Conservation (phyloP, 2,329 filamentous ascomycete genomes). For the Penicillium sp. region DNA sequence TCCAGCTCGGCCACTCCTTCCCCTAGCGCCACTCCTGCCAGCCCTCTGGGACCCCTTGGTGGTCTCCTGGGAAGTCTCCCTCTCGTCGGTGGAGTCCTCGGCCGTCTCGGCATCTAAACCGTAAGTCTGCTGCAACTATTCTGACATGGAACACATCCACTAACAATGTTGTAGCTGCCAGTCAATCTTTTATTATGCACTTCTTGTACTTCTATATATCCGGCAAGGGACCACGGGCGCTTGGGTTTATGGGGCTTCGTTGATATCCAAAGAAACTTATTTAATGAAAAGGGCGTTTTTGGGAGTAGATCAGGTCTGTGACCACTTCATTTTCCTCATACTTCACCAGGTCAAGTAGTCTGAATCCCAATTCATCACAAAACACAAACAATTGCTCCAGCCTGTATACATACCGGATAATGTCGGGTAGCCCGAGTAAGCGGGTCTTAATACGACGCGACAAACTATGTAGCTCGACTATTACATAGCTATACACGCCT, state of each 20-base stretch:
- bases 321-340: constrained; percentile 3
- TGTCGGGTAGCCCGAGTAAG: too few relatives aligned
- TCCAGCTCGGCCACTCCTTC: constrained; percentile 16
- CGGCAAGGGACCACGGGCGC: constrained; percentile 4
- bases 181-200: neutral
- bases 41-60: constrained; percentile 1
- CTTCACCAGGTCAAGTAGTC: constrained; percentile 4
- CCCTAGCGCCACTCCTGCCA: constrained; percentile 8
- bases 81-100: constrained; percentile 6
- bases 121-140: neutral
- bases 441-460: too few relatives aligned
- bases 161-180: neutral
- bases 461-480: too few relatives aligned
- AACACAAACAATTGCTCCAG: neutral
- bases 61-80: constrained; percentile 3
- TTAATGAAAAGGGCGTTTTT: constrained; percentile 15
- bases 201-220: constrained; percentile 14
- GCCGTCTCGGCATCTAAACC: constrained; percentile 7
- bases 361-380: constrained; percentile 4
- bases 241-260: constrained; percentile 12
- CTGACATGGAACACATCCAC: neutral
- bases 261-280: constrained; percentile 22
- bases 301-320: neutral
- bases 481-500: too few relatives aligned
- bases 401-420: neutral